These are phyloP conservation scores for Flaveria sonorensis DNA, from an alignment of 129 eudicot species.

Conservation along the genomic window DNA sequence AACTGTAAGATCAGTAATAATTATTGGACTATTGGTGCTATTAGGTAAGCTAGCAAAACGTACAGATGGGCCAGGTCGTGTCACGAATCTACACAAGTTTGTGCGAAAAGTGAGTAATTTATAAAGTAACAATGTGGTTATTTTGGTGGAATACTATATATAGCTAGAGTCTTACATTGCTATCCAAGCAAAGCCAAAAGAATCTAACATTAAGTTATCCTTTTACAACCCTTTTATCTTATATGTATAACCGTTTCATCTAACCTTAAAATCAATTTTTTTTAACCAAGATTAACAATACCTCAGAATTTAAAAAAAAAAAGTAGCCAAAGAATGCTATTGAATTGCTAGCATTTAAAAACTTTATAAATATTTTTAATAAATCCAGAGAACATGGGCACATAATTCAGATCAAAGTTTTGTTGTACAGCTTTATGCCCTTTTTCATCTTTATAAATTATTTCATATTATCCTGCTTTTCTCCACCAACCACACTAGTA, in stretches of 20 bases:
- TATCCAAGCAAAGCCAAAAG: background rate
- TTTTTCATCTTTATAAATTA: background rate
- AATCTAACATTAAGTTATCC: too few species aligned
- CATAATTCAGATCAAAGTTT: background rate
- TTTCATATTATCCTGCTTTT: conserved; percentile 16
- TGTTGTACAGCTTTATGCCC: background rate
- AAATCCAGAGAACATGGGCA: background rate
- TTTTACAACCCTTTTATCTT: background rate
- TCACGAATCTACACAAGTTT: too few species aligned
- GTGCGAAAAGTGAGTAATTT: too few species aligned
- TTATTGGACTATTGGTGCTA: too few species aligned
- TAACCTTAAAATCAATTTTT: background rate
- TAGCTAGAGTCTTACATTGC: background rate
- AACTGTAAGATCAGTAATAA: too few species aligned
- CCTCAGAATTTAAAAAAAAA: background rate
- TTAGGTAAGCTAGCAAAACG: too few species aligned
- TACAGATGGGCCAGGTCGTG: too few species aligned
- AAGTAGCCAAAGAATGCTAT: background rate
- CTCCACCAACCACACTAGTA: conserved; percentile 23
- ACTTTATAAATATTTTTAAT: background rate
- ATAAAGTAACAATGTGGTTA: too few species aligned
- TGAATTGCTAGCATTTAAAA: background rate
- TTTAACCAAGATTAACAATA: background rate
- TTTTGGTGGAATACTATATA: too few species aligned
- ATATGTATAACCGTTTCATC: background rate